Evolutionary conservation across 2,329 filamentous ascomycete genomes (phyloP), one percentile per base, ranked within the genome.

Genomic region (Xylaria hypoxylon): DNA sequence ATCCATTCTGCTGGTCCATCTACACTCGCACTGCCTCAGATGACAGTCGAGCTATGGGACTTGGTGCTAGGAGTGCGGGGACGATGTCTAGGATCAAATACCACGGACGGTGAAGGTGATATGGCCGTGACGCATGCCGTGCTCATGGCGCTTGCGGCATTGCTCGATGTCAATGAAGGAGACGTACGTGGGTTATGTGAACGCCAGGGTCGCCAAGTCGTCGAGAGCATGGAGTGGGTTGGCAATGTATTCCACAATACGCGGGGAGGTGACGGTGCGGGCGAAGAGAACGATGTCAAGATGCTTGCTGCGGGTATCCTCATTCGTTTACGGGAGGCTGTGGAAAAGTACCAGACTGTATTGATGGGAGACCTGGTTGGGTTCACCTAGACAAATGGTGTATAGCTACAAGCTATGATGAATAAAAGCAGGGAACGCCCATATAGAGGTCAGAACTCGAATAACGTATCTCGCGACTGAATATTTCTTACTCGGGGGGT

Each of bases 201-300:
- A 65, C 87, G 90, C 64, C 88, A 93, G 72, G 90, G 92, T 0
- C 87, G 89, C 62, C 89, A 95, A 77, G 81, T 98, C 24, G 85
- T 97, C 58, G 95, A 98, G 84, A 92, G 93, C 66, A 88, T 92
- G 73, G 92, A 93, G 74, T 99, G 96, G 96, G 91, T 92, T 1
- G 86, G 89, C 48, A 84, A 84, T 61, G 86, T 97, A 1, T 96
- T 97, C 78, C 87, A 91, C 66, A 82, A 82, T 38, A 82, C 81
- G 7, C 80, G 82, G 33, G 85, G 85, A 0, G 76, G 75, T n/a
- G 75, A 74, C 38, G 82, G 82, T 0, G 83, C 83, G 42, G 83
- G 85, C 50, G 91, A 97, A 76, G 93, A 96, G 77, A 92, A 92
- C 65, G 89, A 91, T 68, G 88, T 95, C 35, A 91, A 93, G 81